Conservation (phyloP, 73 alveolate species). For the Paramecium tetraurelia region DNA sequence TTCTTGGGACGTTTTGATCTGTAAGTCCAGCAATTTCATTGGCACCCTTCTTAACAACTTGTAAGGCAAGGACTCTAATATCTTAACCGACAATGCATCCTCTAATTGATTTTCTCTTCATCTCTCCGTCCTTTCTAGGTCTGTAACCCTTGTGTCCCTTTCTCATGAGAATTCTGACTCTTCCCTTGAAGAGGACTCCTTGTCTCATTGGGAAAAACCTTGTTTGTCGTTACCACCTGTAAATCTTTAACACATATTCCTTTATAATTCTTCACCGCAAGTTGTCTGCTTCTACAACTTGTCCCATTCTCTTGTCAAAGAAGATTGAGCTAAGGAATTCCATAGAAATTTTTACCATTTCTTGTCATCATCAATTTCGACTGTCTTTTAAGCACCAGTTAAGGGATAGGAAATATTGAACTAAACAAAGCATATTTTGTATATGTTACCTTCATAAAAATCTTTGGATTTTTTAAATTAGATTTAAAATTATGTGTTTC, state of each 20-base stretch:
- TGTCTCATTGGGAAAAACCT: conserved; percentile 96
- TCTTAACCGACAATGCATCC: conserved; percentile 96
- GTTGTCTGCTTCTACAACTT: conserved; percentile 84
- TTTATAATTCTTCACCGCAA: conserved; percentile 85
- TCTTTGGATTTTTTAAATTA: conserved; percentile 35
- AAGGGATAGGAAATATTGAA: conserved; percentile 91
- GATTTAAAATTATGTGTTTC: conserved; percentile 39
- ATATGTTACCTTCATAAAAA: conserved; percentile 51
- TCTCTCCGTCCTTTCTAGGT: conserved; percentile 92
- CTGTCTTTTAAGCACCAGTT: conserved; percentile 90
- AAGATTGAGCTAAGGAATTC: conserved; percentile 61
- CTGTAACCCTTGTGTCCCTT: conserved; percentile 89
- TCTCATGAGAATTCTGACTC: conserved; percentile 83
- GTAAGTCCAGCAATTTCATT: conserved; percentile 89
- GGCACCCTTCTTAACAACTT: conserved; percentile 90
- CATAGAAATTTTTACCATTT: conserved; percentile 66
- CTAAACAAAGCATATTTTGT: conserved; percentile 50
- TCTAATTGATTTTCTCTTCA: conserved; percentile 91
- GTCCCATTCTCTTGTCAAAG: conserved; percentile 89
- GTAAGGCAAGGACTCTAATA: conserved; percentile 83
- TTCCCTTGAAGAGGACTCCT: conserved; percentile 87
- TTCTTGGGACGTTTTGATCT: conserved; percentile 83
- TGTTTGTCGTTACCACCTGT: conserved; percentile 95
- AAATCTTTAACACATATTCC: conserved; percentile 88
- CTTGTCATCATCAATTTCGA: conserved; percentile 92